Evolutionary conservation across 176 grass and related monocot species (phyloP).

Genomic region (Microstegium vimineum): DNA sequence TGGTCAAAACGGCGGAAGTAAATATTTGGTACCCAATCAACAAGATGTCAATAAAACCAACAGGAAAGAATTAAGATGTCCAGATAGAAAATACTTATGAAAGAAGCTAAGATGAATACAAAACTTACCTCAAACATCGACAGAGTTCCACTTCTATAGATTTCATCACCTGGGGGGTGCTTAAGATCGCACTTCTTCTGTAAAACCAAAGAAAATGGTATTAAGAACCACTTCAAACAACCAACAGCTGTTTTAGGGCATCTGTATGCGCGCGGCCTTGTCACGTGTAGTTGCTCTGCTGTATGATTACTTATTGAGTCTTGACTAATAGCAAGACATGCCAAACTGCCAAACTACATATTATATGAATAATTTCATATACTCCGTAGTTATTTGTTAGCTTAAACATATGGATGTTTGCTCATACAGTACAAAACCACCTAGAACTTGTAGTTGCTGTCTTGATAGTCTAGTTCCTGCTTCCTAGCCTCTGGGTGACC

Average conservation of each 20-base stretch:
- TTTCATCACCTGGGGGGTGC: conserved; percentile 98
- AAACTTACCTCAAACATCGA: conserved; percentile 94
- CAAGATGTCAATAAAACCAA: conserved; percentile 3
- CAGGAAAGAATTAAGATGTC: background rate
- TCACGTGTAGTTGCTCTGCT: background rate
- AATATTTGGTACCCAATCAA: background rate
- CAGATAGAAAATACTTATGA: background rate
- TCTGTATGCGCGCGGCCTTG: background rate
- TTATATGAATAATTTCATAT: background rate
- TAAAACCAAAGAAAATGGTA: conserved; percentile 28
- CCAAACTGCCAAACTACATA: background rate
- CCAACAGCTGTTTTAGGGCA: background rate
- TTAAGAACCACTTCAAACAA: background rate
- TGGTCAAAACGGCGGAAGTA: background rate
- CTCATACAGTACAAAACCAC: background rate
- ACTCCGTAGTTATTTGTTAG: background rate
- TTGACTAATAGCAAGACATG: background rate
- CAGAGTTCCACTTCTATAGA: conserved; percentile 92
- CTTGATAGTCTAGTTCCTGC: background rate
- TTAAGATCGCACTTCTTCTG: conserved; percentile 98
- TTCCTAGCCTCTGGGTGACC: background rate
- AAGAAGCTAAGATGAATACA: background rate
- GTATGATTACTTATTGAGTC: background rate
- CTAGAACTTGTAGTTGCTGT: background rate
- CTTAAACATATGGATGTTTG: background rate